These are phyloP conservation scores for Alternaria brassicicola DNA, from an alignment of 2,329 filamentous ascomycete species.

Conservation along the genomic window DNA sequence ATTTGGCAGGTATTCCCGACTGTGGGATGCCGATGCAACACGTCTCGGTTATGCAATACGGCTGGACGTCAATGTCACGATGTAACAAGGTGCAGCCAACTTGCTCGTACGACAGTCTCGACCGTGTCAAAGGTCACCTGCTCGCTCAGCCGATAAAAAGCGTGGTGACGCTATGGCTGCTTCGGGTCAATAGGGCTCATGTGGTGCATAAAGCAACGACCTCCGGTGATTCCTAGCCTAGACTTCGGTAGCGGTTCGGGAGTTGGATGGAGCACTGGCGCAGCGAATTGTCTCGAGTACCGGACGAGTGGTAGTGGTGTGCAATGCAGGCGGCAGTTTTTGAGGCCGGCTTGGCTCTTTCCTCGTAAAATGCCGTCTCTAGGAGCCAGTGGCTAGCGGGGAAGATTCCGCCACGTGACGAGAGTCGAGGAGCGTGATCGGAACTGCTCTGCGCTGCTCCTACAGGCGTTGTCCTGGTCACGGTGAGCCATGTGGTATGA, in stretches of 20 bases:
- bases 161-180: conserved; percentile 15
- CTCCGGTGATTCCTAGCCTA: conserved; percentile 9
- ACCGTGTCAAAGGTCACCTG: conserved; percentile 23
- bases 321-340: background rate
- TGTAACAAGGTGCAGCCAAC: background rate
- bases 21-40: background rate
- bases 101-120: conserved; percentile 21
- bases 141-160: conserved; percentile 16
- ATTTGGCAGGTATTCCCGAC: background rate
- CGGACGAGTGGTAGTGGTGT: background rate
- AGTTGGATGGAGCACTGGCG: background rate
- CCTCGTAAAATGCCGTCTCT: background rate
- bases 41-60: background rate
- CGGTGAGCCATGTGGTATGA: background rate
- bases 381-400: background rate
- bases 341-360: background rate
- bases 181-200: conserved; percentile 17
- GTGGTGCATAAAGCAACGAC: conserved; percentile 23
- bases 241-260: conserved; percentile 9
- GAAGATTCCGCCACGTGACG: background rate
- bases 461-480: background rate
- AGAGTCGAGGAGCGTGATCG: background rate
- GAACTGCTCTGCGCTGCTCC: background rate
- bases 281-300: background rate
- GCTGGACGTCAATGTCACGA: background rate